phyloP scores from a whole-genome alignment of 2,329 filamentous ascomycete species.

The Nemania diffusa region DNA sequence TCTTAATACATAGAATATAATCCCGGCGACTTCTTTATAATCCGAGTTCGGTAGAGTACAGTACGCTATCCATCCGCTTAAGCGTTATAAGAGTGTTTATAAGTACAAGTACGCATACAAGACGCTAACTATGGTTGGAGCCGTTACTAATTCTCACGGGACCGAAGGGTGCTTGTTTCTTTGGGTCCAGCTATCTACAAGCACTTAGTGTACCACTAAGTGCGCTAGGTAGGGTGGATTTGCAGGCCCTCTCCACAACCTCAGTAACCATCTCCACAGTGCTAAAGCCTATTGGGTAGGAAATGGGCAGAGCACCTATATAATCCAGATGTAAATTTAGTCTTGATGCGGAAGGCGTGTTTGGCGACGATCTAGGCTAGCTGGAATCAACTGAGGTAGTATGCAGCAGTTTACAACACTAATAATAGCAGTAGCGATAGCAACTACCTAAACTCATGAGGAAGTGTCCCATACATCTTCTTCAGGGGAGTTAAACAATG shows the following conservation, averaged over 20 bases:
- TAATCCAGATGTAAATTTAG: slow-evolving; percentile 17
- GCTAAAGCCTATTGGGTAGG: slow-evolving; percentile 3
- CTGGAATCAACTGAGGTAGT: not conserved
- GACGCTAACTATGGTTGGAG: not conserved
- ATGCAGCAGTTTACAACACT: not conserved
- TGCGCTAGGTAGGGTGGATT: not conserved
- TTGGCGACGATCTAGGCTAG: slow-evolving; percentile 10
- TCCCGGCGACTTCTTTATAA: not conserved
- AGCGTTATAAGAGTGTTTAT: not conserved
- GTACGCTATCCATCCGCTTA: not conserved
- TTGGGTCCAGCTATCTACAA: slow-evolving; percentile 4
- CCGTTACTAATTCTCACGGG: slow-evolving; percentile 23
- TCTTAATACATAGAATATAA: not conserved
- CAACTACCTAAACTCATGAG: slow-evolving; percentile 3
- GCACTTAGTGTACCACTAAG: not conserved
- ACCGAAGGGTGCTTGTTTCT: slow-evolving; percentile 18
- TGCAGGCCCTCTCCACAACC: slow-evolving; percentile 7
- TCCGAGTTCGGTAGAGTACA: not conserved
- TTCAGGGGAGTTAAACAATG: slow-evolving; percentile 20
- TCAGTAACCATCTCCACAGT: slow-evolving; percentile 16
- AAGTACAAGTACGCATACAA: no score
- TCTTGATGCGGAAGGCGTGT: slow-evolving; percentile 35
- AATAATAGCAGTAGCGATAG: slow-evolving; percentile 31
- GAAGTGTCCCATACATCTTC: slow-evolving; percentile 21
- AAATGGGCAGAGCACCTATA: not conserved